phyloP scores from a whole-genome alignment of 129 eudicot genomes.

The Deinandra increscens region DNA sequence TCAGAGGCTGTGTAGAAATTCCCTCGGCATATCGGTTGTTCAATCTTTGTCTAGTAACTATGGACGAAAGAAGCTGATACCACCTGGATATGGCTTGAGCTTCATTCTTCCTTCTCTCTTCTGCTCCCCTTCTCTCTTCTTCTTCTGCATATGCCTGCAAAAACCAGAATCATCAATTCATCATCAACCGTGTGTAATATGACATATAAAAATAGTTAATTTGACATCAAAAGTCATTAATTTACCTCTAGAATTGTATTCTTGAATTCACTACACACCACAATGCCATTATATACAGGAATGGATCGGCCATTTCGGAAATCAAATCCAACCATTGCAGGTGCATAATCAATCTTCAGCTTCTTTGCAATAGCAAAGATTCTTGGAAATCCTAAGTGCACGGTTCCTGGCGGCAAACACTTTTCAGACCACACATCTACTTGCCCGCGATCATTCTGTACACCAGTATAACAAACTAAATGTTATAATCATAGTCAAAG shows the following conservation, averaged over 20 bases:
- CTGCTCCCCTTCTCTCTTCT: slow-evolving; percentile 69
- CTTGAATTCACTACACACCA: slow-evolving; percentile 82
- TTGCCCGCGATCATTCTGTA: slow-evolving; percentile 93
- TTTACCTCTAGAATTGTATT: slow-evolving; percentile 80
- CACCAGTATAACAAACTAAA: background rate
- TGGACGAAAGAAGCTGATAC: slow-evolving; percentile 97
- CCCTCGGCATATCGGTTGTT: slow-evolving; percentile 56
- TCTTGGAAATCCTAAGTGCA: slow-evolving; percentile 80
- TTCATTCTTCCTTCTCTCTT: slow-evolving; percentile 68
- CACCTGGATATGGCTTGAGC: slow-evolving; percentile 74
- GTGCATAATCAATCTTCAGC: slow-evolving; percentile 72
- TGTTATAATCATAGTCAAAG: slow-evolving; percentile 1
- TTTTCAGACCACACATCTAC: slow-evolving; percentile 97
- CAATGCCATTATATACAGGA: slow-evolving; percentile 84
- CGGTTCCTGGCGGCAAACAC: slow-evolving; percentile 97
- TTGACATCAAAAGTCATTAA: background rate
- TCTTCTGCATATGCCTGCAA: slow-evolving; percentile 79
- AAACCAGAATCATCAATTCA: slow-evolving; percentile 18
- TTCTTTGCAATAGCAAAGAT: slow-evolving; percentile 63
- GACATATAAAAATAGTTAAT: background rate
- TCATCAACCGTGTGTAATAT: background rate
- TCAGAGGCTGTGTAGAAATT: slow-evolving; percentile 18
- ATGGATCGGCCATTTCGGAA: slow-evolving; percentile 72
- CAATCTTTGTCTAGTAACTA: slow-evolving; percentile 73
- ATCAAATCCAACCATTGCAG: slow-evolving; percentile 98